A percentile compares a stretch with the other conserved stretches of the same genome.
Conservation (phyloP, 2,329 filamentous ascomycete species). For the Diaporthe nobilis region DNA sequence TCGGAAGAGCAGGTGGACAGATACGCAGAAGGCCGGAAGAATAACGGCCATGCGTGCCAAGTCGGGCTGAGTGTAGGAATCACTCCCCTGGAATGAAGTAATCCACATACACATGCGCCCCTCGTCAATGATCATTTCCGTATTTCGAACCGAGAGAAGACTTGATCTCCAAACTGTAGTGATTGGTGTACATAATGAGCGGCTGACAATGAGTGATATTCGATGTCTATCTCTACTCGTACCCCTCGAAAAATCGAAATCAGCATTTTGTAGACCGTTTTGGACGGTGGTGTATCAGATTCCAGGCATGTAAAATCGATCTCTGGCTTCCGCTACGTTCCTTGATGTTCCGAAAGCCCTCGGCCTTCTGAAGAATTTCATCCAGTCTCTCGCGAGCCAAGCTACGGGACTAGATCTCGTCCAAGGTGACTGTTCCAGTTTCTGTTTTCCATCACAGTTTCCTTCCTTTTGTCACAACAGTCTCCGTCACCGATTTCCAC, state of each 20-base stretch:
- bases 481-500: too few relatives aligned
- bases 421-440: not conserved
- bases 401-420: too few relatives aligned
- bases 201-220: too few relatives aligned
- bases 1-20: not conserved
- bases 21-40: not conserved
- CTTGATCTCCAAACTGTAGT: not conserved
- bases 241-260: too few relatives aligned
- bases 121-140: not conserved
- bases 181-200: not conserved
- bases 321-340: not conserved
- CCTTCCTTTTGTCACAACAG: too few relatives aligned
- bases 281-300: fast-evolving
- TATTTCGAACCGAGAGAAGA: too few relatives aligned
- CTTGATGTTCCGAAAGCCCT: not conserved
- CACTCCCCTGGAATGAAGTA: too few relatives aligned
- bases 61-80: not conserved
- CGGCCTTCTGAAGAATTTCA: not conserved
- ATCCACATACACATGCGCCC: too few relatives aligned
- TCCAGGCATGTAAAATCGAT: fast-evolving
- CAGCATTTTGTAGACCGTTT: too few relatives aligned
- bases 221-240: too few relatives aligned
- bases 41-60: not conserved
- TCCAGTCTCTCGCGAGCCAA: not conserved
- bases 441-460: not conserved